phyloP scores from a whole-genome alignment of 2,329 filamentous ascomycete genomes.

The Rutstroemia sp. region DNA sequence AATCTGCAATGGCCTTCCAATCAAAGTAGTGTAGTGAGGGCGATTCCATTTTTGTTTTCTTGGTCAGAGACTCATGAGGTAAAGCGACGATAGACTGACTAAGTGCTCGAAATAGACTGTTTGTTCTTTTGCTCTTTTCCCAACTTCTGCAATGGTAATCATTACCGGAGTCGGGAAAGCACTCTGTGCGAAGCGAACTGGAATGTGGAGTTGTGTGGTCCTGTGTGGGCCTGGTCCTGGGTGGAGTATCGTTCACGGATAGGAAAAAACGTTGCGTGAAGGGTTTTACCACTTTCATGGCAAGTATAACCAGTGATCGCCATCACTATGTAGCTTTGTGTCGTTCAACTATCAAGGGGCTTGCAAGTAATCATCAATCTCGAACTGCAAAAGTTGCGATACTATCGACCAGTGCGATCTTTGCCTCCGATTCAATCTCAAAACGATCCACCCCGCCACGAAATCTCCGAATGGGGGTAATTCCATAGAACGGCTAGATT shows the following conservation, averaged over 20 bases:
- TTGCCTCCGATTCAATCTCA: not conserved
- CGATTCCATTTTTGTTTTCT: not conserved
- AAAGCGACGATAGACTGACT: not conserved
- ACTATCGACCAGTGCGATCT: conserved; percentile 2
- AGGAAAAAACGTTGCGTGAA: not conserved
- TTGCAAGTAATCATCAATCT: not conserved
- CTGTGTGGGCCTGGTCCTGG: not conserved
- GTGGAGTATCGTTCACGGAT: not conserved
- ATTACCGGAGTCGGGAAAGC: not conserved
- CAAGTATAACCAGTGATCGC: conserved; percentile 8
- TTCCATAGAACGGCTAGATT: conserved; percentile 9
- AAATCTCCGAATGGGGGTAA: conserved; percentile 20
- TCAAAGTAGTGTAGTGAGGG: not conserved
- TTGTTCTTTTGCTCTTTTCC: too few relatives aligned
- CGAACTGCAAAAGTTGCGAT: conserved; percentile 6
- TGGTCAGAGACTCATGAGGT: too few relatives aligned
- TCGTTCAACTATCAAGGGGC: not conserved
- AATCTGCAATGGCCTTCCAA: not conserved
- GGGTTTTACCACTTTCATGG: not conserved
- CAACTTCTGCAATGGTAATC: not conserved
- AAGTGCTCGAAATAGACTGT: conserved; percentile 1
- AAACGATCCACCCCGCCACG: conserved; percentile 15
- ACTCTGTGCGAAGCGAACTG: not conserved
- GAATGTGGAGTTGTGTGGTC: not conserved
- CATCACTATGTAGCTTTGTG: not conserved